Percentiles rank a stretch among this genome's conserved stretches.
Conservation (phyloP, 169 alveolate genomes). For the Cryptosporidium baileyi region DNA sequence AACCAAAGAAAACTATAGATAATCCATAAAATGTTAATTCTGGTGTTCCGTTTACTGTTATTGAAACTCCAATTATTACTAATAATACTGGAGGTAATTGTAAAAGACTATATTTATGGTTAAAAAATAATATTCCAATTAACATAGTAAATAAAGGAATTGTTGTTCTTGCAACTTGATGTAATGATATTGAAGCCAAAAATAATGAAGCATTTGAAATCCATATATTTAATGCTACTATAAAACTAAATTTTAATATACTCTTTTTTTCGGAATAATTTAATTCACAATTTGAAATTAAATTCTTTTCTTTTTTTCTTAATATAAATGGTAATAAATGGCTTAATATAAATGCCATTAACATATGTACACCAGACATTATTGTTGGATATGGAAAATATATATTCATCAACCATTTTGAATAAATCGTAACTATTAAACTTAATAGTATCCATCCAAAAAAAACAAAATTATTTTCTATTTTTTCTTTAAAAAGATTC, state of each 20-base stretch:
- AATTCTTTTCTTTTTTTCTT: neutral
- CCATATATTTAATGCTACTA: slow-evolving; percentile 70
- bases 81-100: slow-evolving; percentile 47
- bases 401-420: slow-evolving; percentile 41
- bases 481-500: neutral
- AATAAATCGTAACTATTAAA: slow-evolving; percentile 35
- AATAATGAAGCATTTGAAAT: slow-evolving; percentile 38
- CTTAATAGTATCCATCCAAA: slow-evolving; percentile 19
- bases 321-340: neutral
- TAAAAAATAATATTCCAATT: slow-evolving; percentile 5
- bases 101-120: slow-evolving; percentile 8
- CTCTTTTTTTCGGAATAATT: slow-evolving; percentile 2
- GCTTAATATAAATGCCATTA: neutral
- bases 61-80: slow-evolving; percentile 69
- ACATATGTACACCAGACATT: slow-evolving; percentile 49
- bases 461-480: neutral
- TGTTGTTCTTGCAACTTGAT: slow-evolving; percentile 66
- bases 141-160: slow-evolving; percentile 68
- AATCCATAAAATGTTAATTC: slow-evolving; percentile 23
- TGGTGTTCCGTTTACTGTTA: slow-evolving; percentile 55
- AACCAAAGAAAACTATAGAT: slow-evolving; percentile 27
- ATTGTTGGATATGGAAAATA: slow-evolving; percentile 66
- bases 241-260: slow-evolving; percentile 4
- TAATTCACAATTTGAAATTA: neutral
- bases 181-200: slow-evolving; percentile 36